Percentiles rank a stretch among this genome's conserved stretches.
Conservation (phyloP, 2,329 filamentous ascomycete species). For the Ophiostoma quercus region DNA sequence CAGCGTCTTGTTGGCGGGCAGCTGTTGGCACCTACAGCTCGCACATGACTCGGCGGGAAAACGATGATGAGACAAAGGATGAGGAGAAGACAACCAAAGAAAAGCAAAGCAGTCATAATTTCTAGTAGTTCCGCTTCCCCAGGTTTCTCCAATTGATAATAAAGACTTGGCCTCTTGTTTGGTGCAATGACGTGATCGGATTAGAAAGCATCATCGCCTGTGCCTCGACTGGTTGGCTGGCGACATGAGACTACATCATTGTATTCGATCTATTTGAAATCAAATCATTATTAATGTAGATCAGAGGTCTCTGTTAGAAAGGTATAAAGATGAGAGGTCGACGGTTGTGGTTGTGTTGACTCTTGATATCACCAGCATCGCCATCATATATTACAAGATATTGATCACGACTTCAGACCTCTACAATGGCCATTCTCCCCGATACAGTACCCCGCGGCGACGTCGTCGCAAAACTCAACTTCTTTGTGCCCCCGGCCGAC, state of each 20-base stretch:
- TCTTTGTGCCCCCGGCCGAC: constrained; percentile 58
- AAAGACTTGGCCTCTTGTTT: not conserved
- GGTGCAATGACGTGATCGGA: constrained; percentile 13
- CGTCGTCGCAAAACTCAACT: constrained; percentile 59
- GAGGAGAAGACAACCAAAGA: not conserved
- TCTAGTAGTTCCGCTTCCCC: too few species aligned
- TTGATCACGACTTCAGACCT: not conserved
- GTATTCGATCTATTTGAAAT: not conserved
- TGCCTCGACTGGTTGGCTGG: not conserved
- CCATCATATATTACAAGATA: not conserved
- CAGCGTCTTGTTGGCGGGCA: not conserved
- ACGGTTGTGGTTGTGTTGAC: not conserved
- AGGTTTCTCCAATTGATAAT: not conserved
- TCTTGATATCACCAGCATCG: not conserved
- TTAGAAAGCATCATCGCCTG: constrained; percentile 2
- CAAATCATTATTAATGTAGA: not conserved
- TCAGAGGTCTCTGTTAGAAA: not conserved
- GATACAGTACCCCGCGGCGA: constrained; percentile 50
- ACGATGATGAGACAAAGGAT: not conserved
- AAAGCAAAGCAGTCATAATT: too few species aligned
- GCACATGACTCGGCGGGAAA: not conserved
- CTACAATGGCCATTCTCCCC: not conserved
- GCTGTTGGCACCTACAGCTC: not conserved
- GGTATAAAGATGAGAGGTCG: not conserved
- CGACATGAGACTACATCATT: not conserved